phyloP scores from a whole-genome alignment of 1,284 basidiomycete genomes.

The Heliocybe sulcata region DNA sequence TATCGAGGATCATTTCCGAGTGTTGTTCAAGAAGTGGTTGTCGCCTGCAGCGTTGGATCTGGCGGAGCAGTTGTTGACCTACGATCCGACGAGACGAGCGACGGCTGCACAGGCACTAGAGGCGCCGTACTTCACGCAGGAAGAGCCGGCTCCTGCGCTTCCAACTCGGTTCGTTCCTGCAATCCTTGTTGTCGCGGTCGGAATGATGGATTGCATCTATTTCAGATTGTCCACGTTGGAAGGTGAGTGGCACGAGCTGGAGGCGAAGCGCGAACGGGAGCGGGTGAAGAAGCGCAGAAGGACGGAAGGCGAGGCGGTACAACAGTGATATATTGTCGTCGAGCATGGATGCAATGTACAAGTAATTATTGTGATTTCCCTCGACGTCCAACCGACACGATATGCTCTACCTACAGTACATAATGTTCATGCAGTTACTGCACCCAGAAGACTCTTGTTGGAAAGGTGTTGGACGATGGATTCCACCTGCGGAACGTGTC shows the following conservation, averaged over 20 bases:
- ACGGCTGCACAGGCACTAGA: conserved; percentile 78
- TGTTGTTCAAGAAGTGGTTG: conserved; percentile 81
- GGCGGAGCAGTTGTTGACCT: conserved; percentile 77
- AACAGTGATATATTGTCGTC: conserved; percentile 5
- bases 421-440: conserved; percentile 23
- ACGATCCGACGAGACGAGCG: conserved; percentile 75
- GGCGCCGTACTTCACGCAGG: conserved; percentile 76
- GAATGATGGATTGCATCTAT: conserved; percentile 12
- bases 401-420: conserved; percentile 9
- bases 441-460: conserved; percentile 55
- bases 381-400: background rate
- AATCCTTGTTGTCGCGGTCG: conserved; percentile 4
- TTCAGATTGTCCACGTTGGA: conserved; percentile 64
- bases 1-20: conserved; percentile 68
- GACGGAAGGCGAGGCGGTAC: conserved; percentile 25
- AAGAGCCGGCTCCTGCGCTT: conserved; percentile 66
- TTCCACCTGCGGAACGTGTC: conserved; percentile 50
- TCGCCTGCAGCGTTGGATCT: conserved; percentile 80
- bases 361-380: conserved; percentile 6
- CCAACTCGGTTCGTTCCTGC: conserved; percentile 67
- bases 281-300: conserved; percentile 68
- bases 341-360: conserved; percentile 10
- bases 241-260: conserved; percentile 94
- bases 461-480: conserved; percentile 74
- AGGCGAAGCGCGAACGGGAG: conserved; percentile 82